Conservation (phyloP, 768 basidiomycete genomes). For the Mycena maculata region DNA sequence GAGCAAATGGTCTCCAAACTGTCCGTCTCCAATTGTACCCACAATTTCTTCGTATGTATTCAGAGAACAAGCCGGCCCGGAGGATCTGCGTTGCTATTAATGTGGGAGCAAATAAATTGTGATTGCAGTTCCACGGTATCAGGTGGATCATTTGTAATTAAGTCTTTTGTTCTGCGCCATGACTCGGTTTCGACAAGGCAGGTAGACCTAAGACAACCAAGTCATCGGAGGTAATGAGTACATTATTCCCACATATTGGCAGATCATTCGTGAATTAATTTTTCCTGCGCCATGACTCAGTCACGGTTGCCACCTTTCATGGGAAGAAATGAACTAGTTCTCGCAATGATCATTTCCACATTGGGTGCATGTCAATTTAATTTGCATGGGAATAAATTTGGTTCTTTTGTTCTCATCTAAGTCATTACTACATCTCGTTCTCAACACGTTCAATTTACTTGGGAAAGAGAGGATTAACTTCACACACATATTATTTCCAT, state of each 20-base stretch:
- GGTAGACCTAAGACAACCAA: neutral
- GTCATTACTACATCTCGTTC: neutral
- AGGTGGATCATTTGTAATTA: too few species aligned
- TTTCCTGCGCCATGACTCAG: too few species aligned
- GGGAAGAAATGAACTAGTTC: neutral
- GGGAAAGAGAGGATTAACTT: too few species aligned
- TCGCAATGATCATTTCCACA: neutral
- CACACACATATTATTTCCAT: too few species aligned
- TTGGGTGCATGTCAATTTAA: neutral
- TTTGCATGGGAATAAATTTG: neutral
- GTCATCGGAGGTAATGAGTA: too few species aligned
- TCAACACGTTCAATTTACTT: too few species aligned
- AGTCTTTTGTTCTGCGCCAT: too few species aligned
- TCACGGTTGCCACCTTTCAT: neutral
- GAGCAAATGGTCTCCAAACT: too few species aligned
- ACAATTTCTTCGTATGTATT: neutral
- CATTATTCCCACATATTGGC: too few species aligned
- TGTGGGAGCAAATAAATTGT: constrained; percentile 4
- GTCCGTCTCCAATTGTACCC: neutral
- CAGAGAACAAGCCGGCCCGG: neutral
- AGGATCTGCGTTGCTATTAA: neutral
- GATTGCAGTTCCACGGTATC: neutral
- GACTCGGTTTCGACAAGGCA: too few species aligned
- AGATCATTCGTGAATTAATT: too few species aligned
- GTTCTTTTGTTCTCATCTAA: neutral